Evolutionary conservation across 2,329 filamentous ascomycete species (phyloP).

Genomic region (Fusarium sp.): DNA sequence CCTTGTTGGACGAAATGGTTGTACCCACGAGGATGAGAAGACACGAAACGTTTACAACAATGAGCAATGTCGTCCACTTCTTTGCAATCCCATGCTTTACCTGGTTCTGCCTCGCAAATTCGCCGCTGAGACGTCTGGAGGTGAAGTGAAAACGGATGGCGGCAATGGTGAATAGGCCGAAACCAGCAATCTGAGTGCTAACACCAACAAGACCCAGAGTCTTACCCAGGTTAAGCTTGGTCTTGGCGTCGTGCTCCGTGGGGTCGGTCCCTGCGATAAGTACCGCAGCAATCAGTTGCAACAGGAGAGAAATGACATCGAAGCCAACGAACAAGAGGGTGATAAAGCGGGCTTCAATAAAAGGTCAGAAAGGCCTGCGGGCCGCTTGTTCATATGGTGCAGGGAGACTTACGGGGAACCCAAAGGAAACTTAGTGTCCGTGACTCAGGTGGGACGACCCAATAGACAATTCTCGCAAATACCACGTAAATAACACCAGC

Average conservation of each 20-base stretch:
- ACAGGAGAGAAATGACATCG: conserved; percentile 55
- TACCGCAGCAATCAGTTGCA: conserved; percentile 57
- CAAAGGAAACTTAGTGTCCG: conserved; percentile 38
- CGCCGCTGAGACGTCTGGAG: conserved; percentile 41
- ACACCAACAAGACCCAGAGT: conserved; percentile 40
- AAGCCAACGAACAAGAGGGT: conserved; percentile 59
- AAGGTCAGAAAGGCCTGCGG: neutral
- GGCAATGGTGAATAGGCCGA: conserved; percentile 61
- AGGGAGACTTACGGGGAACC: conserved; percentile 36
- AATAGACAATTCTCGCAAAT: conserved; percentile 43
- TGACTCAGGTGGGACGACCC: conserved; percentile 40
- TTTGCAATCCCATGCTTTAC: conserved; percentile 26
- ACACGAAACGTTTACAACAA: conserved; percentile 36
- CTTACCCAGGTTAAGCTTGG: conserved; percentile 40
- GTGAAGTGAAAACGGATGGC: conserved; percentile 62
- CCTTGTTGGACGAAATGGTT: fast-evolving
- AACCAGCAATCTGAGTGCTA: conserved; percentile 59
- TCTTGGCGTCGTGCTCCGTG: conserved; percentile 50
- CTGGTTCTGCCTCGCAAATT: conserved; percentile 35
- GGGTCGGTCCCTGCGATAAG: conserved; percentile 55
- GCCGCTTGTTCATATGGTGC: fast-evolving
- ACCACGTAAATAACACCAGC: conserved; percentile 47
- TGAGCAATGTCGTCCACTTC: conserved; percentile 32
- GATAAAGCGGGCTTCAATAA: conserved; percentile 34
- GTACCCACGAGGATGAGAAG: conserved; percentile 35